These are phyloP conservation scores for Kodamaea kaohsiungensis DNA, from an alignment of 805 yeast genomes.

Conservation along the genomic window DNA sequence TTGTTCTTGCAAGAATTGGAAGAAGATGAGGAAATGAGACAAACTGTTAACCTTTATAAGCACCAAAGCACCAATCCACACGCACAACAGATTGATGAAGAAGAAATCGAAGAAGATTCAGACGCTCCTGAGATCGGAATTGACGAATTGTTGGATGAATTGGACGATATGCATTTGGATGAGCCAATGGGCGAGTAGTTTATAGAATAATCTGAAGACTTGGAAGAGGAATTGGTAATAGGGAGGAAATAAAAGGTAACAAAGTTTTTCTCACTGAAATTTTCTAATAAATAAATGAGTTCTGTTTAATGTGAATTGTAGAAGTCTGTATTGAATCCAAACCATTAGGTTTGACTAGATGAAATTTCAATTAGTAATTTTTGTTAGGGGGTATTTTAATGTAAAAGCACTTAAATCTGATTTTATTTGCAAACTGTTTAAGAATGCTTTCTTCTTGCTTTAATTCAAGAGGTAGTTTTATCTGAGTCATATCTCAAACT, in stretches of 20 bases:
- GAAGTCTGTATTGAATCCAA: too few species aligned
- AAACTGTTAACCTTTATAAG: constrained; percentile 85
- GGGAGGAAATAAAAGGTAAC: neutral
- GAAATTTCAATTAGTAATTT: too few species aligned
- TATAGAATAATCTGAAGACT: neutral
- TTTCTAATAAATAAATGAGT: too few species aligned
- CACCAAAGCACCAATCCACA: constrained; percentile 35
- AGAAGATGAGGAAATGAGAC: constrained; percentile 94
- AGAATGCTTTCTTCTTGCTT: too few species aligned
- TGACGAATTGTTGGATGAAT: constrained; percentile 91
- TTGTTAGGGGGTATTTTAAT: too few species aligned
- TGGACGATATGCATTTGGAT: constrained; percentile 89
- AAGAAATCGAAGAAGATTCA: constrained; percentile 55
- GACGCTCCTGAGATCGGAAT: constrained; percentile 88
- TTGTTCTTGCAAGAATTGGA: constrained; percentile 94
- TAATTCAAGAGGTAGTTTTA: too few species aligned
- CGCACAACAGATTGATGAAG: constrained; percentile 50
- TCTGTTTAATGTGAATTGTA: too few species aligned
- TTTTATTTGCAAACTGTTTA: too few species aligned
- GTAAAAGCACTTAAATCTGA: too few species aligned
- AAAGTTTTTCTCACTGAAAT: too few species aligned
- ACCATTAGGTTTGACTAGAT: too few species aligned
- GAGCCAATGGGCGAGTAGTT: constrained; percentile 28
- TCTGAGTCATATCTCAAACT: too few species aligned
- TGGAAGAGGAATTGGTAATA: neutral